Evolutionary conservation across 345 rosid genomes (phyloP).

Genomic region (Rhizophora apiculata): DNA sequence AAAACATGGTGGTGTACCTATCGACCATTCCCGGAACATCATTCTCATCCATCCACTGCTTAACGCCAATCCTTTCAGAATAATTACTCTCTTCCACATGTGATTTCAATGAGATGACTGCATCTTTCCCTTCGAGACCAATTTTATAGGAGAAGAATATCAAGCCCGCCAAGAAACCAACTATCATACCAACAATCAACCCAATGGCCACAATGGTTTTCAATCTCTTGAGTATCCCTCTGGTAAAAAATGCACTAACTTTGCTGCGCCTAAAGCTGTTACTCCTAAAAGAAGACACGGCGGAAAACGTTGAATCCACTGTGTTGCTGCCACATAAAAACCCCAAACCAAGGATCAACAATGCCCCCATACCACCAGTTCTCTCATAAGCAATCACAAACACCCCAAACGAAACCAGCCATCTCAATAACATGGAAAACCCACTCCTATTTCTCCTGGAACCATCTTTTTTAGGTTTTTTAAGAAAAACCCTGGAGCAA

Average conservation of each 20-base stretch:
- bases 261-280: conserved; percentile 57
- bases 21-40: conserved; percentile 90
- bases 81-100: conserved; percentile 86
- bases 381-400: conserved; percentile 76
- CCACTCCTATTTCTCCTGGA: conserved; percentile 44
- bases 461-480: conserved; percentile 44
- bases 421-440: conserved; percentile 63
- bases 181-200: conserved; percentile 75
- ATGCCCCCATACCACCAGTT: conserved; percentile 63
- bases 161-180: conserved; percentile 60
- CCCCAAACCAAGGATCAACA: conserved; percentile 60
- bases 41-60: conserved; percentile 92
- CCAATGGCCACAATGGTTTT: conserved; percentile 80
- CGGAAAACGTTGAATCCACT: conserved; percentile 61
- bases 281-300: conserved; percentile 63
- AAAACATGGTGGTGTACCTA: conserved; percentile 60
- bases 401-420: conserved; percentile 79
- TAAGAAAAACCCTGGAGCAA: conserved; percentile 47
- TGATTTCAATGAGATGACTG: conserved; percentile 68
- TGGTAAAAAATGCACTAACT: conserved; percentile 67
- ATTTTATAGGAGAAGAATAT: conserved; percentile 88
- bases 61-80: conserved; percentile 78
- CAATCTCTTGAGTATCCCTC: conserved; percentile 69
- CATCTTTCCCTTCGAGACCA: conserved; percentile 90
- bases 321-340: conserved; percentile 58